Evolutionary conservation across 2,329 filamentous ascomycete genomes (phyloP), one percentile per base, ranked within the genome.

Genomic region (Pestalotiopsis fici): DNA sequence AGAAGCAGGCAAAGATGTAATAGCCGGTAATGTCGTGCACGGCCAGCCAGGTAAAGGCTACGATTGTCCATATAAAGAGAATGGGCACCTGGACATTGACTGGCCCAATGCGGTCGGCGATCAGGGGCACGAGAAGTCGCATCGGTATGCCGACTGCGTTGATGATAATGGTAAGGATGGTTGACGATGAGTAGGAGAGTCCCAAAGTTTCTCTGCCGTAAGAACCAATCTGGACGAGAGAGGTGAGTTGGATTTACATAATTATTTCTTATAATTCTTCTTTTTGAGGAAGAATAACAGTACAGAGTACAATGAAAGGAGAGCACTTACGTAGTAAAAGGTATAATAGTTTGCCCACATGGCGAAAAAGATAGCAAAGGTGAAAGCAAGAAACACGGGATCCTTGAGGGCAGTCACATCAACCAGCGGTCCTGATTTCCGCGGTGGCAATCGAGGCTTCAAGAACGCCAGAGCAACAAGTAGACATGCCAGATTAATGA

Each of bases 401-500:
- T 78, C 76, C 31, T 72, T 74, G 65, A 78, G 76, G 2, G 76
- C 76, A 18, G 71, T 37, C 12, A 74, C 66, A n/a, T 78, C 76
- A 35, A 78, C 65, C 25, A 78, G 55, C 9, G 75, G 74, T 1
- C 76, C 75, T 1, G 76, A 77, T 63, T 73, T 76, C 25, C 76
- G 71, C 6, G 76, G 76, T 15, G 75, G 76, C 7, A 78, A 68
- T 5, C 76, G 73, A 7, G 76, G 73, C 7, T 75, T 70, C 76
- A 78, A 76, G 65, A 78, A 77, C 11, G 69, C 62, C 4, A 76
- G 65, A 15, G 74, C 95, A 70, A 97, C 89, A 31, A 97, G 90
- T 60, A 98, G 90, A 28, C 93, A 93, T 1, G 92, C 93, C 55
- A 91, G 87, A 79, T 98, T 98, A 50, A 94, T 75, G 31, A 78